phyloP scores from a whole-genome alignment of 1,139 yeast genomes.

The Suhomyces terraborum region DNA sequence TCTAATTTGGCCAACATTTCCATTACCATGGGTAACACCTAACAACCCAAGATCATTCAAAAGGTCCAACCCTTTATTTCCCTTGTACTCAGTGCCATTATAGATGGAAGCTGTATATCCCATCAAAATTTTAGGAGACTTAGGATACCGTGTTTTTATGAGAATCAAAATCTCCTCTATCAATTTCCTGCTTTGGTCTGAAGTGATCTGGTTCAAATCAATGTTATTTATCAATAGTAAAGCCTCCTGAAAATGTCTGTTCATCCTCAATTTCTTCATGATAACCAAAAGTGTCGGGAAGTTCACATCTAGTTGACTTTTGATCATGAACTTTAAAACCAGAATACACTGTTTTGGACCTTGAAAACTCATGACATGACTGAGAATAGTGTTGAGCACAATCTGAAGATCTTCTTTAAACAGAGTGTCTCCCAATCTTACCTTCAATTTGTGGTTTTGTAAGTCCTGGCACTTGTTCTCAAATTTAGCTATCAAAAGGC shows the following conservation, averaged over 20 bases:
- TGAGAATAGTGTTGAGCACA: constrained; percentile 31
- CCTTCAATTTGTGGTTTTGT: constrained; percentile 13
- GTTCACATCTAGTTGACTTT: constrained; percentile 30
- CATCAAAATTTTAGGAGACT: constrained; percentile 38
- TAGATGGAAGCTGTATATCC: constrained; percentile 43
- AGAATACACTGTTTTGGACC: constrained; percentile 37
- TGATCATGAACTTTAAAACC: constrained; percentile 37
- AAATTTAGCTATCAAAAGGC: constrained; percentile 39
- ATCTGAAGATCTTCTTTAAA: constrained; percentile 29
- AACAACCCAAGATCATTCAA: constrained; percentile 32
- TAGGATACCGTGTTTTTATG: constrained; percentile 33
- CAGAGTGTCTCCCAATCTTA: constrained; percentile 19
- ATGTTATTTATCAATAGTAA: constrained; percentile 37
- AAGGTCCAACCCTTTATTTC: constrained; percentile 20
- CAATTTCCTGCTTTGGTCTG: constrained; percentile 23
- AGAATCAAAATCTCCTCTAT: constrained; percentile 36
- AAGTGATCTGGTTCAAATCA: constrained; percentile 24
- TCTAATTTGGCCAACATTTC: constrained; percentile 18
- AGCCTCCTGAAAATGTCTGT: constrained; percentile 39
- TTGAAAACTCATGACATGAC: constrained; percentile 42
- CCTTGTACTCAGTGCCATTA: constrained; percentile 14
- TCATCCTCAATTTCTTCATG: constrained; percentile 31
- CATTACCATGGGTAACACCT: constrained; percentile 25
- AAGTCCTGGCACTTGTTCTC: constrained; percentile 28
- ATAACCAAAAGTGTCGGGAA: constrained; percentile 30